phyloP scores from a whole-genome alignment of 148 eudicot species.

The Silene latifolia region DNA sequence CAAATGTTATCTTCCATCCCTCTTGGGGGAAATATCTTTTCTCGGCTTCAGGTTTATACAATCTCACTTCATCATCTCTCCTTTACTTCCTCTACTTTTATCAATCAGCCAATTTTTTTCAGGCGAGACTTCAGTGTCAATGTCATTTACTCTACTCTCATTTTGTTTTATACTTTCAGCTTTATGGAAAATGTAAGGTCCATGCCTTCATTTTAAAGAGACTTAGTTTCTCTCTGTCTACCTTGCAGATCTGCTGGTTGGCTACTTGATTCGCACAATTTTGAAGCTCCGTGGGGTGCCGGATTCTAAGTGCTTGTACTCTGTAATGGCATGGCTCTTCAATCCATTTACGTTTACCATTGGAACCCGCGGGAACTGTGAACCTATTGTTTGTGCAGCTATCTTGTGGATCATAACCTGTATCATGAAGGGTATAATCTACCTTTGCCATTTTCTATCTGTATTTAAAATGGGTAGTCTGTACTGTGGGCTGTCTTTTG shows the following conservation, averaged over 20 bases:
- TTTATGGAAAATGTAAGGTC: slow-evolving; percentile 12
- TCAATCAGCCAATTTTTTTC: not conserved
- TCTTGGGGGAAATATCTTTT: slow-evolving; percentile 91
- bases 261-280: slow-evolving; percentile 62
- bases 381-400: slow-evolving; percentile 86
- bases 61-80: not conserved
- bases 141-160: not conserved
- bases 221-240: slow-evolving; percentile 24
- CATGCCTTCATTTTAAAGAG: slow-evolving; percentile 15
- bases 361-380: slow-evolving; percentile 99
- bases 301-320: slow-evolving; percentile 47
- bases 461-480: not conserved
- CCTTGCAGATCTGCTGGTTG: slow-evolving; percentile 75
- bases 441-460: slow-evolving; percentile 8
- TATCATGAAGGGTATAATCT: slow-evolving; percentile 64
- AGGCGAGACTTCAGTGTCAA: not conserved
- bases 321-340: slow-evolving; percentile 84
- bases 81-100: not conserved
- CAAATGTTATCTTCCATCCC: slow-evolving; percentile 68
- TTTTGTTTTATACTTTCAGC: slow-evolving; percentile 16
- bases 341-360: slow-evolving; percentile 98
- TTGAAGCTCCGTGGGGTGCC: slow-evolving; percentile 88
- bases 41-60: slow-evolving; percentile 73
- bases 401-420: slow-evolving; percentile 87
- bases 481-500: slow-evolving; percentile 4